A percentile compares a stretch with the other conserved stretches of the same genome.
phyloP scores from a whole-genome alignment of 768 basidiomycete species.

The Hortiboletus flavorubellus region DNA sequence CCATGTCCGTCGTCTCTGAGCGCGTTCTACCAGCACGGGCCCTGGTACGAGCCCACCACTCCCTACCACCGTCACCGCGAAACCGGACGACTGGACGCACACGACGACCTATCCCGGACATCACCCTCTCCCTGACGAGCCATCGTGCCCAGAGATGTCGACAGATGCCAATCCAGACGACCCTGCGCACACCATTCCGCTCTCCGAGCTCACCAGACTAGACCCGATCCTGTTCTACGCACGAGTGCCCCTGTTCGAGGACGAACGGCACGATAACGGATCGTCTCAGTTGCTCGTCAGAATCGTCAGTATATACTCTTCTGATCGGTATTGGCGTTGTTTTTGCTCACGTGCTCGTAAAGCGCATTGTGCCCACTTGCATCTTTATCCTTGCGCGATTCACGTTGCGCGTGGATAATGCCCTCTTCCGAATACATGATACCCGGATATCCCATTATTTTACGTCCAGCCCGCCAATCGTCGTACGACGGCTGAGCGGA shows the following conservation, averaged over 20 bases:
- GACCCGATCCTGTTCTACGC: constrained; percentile 99
- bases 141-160: constrained; percentile 39
- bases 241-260: constrained; percentile 91
- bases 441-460: constrained; percentile 91
- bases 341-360: constrained; percentile 1
- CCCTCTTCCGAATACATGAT: constrained; percentile 87
- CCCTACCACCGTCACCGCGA: constrained; percentile 70
- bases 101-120: constrained; percentile 84
- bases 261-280: constrained; percentile 97
- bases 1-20: constrained; percentile 18
- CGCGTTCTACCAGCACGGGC: constrained; percentile 51
- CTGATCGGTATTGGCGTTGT: background rate
- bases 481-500: constrained; percentile 81
- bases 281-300: constrained; percentile 79
- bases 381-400: constrained; percentile 89
- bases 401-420: constrained; percentile 91
- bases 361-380: constrained; percentile 97
- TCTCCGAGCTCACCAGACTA: constrained; percentile 78
- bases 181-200: constrained; percentile 65
- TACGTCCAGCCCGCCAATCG: constrained; percentile 48
- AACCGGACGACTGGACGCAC: constrained; percentile 98
- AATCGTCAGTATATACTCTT: constrained; percentile 43
- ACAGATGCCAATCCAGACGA: constrained; percentile 53
- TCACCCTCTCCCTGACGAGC: constrained; percentile 7
- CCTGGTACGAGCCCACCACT: constrained; percentile 61